Base-by-base conservation (phyloP, 192 early-diverging fungal species). In the Coemansia reversa region DNA sequence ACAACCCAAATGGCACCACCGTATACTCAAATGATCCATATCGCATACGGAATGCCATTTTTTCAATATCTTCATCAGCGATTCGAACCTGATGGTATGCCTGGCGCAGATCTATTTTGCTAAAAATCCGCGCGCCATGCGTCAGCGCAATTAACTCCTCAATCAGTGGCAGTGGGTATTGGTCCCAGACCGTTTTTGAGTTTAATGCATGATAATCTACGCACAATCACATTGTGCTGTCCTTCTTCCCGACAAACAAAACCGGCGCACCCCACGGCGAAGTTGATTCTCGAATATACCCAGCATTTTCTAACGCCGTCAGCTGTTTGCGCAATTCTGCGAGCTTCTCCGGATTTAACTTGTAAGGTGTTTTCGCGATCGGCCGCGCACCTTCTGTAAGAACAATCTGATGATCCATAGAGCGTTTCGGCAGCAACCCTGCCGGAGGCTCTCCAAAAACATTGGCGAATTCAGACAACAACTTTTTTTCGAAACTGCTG, bases 161-260 rank as follows among this genome's bases (percentile, higher is more conserved):
- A 18, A 87, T 84, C 23, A 67, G 24, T 0, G 86, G 86, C 5
- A 87, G 48, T 4, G 85, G 83, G 48, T 83, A 84, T 8, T 63
- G 65, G 56, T 90, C 75, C 42, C 69, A 35, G 1, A 65, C 67
- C 0, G 84, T 88, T 0, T 74, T 23, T 8, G 5, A 52, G 62
- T 87, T 88, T 7, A 90, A 53, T 6, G 68, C 79, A 87, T 83
- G 55, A 54, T 86, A 88, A 48, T 87, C 82, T 4, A 86, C 33
- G 48, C 77, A 70, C 16, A 70, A 22, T 3, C 63, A 57, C n/a
- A 73, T 25, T 22, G 50, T 50, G 2, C 84, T 76, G 59, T 84
- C 73, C 33, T 77, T 79, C 65, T 86, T 86, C 0, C 28, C 39
- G 0, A 78, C 78, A 32, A 86, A 60, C 0, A 73, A 50, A 0